Evolutionary conservation across 2,329 filamentous ascomycete species (phyloP).

Genomic region (Cercospora nicotianae): DNA sequence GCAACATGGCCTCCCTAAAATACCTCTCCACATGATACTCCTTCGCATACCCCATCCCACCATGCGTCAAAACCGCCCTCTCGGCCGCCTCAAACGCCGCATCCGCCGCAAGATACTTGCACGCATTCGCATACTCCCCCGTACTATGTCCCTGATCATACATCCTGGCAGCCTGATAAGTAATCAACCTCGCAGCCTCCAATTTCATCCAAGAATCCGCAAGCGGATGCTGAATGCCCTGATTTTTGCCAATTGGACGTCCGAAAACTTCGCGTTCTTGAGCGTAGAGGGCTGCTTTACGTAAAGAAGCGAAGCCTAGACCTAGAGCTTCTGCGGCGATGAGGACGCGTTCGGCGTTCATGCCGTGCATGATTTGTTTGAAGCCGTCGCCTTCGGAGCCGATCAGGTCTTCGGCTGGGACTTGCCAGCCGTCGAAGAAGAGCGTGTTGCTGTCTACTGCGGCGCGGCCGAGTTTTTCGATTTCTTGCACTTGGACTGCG

Average conservation of each 20-base stretch:
- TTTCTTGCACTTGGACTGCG: slow-evolving; percentile 45
- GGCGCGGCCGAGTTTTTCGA: slow-evolving; percentile 49
- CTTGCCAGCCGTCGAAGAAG: slow-evolving; percentile 48
- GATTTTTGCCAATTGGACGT: slow-evolving; percentile 66
- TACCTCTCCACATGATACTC: slow-evolving; percentile 65
- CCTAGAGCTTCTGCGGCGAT: slow-evolving; percentile 58
- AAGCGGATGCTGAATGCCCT: slow-evolving; percentile 65
- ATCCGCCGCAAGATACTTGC: slow-evolving; percentile 69
- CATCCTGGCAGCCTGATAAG: slow-evolving; percentile 64
- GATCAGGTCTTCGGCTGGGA: slow-evolving; percentile 44
- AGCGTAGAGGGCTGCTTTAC: slow-evolving; percentile 63
- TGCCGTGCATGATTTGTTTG: slow-evolving; percentile 66
- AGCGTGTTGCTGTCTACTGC: slow-evolving; percentile 49
- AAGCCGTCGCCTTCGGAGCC: slow-evolving; percentile 49
- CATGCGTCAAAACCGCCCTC: slow-evolving; percentile 59
- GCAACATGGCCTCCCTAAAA: slow-evolving; percentile 64
- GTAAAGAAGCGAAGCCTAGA: slow-evolving; percentile 47
- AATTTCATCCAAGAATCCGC: slow-evolving; percentile 66
- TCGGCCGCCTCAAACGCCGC: slow-evolving; percentile 64
- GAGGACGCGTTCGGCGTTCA: slow-evolving; percentile 76
- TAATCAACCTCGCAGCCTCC: slow-evolving; percentile 64
- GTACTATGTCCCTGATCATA: slow-evolving; percentile 56
- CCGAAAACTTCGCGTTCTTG: slow-evolving; percentile 65
- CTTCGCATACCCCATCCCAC: slow-evolving; percentile 64
- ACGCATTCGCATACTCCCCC: slow-evolving; percentile 61